Evolutionary conservation across 2,329 filamentous ascomycete species (phyloP), one percentile per base, ranked within the genome.

Genomic region (Aspergillus pseudoterreus): DNA sequence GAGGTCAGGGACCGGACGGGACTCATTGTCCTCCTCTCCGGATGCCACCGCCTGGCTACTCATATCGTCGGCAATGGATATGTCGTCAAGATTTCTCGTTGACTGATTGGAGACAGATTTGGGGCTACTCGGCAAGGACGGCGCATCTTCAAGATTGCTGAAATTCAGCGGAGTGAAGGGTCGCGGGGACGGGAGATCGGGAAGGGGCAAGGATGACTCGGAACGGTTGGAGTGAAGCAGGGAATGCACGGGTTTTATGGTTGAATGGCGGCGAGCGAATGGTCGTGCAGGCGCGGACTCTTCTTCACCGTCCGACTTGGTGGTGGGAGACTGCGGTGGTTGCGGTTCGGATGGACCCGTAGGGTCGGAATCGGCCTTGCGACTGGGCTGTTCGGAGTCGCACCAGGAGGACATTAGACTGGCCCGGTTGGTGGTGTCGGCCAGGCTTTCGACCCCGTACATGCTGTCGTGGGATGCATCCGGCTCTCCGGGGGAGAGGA

Each of bases 51-150:
- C 78, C 60, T 84, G 82, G 56, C 78, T 83, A 24, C 71, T 74
- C 44, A 71, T 71, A 36, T 83, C 83, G 57, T 84, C 81, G 6
- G 74, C 71, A 9, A 77, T 70, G 42, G 75, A 75, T 47, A 81
- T 78, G 61, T 82, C 75, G 62, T 85, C 82, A n/a, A 81, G 78
- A 15, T 81, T 73, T 51, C 77, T 75, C 50, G 83, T 71, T 0
- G 82, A 85, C 43, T 78, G 78, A n/a, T 81, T 75, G 6, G 82
- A 83, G 3, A 73, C 72, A 4, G 82, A 84, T 54, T 80, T 82
- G 1, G 83, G 83, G 47, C 82, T 84, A 63, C 79, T 80, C 2
- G 81, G 77, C 35, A 82, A 67, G 10, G 74, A 79, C 2, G 76
- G 78, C 2, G 72, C 70, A 33, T 77, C 77, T 45, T 74, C 71